These are phyloP conservation scores for Geotrichum reessii DNA, from an alignment of 1,139 yeast genomes.

Conservation along the genomic window DNA sequence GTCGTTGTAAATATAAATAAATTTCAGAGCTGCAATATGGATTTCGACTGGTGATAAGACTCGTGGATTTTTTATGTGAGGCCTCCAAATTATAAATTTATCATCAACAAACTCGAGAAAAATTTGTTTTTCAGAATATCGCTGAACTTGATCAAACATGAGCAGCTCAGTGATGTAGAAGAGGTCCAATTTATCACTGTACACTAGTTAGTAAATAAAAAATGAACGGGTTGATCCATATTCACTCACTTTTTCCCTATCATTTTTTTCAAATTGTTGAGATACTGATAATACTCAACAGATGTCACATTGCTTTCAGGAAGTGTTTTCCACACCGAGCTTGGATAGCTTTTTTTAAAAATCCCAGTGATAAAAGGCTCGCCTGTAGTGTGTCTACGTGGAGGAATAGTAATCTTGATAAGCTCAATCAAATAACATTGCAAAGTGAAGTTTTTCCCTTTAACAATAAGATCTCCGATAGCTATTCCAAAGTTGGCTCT, in stretches of 20 bases:
- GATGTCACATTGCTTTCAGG: conserved; percentile 10
- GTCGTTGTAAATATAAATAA: neutral
- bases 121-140: conserved; percentile 5
- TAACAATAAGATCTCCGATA: conserved; percentile 11
- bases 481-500: conserved; percentile 4
- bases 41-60: conserved; percentile 11
- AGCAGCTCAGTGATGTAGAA: conserved; percentile 6
- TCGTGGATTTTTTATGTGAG: conserved; percentile 1
- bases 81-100: conserved; percentile 15
- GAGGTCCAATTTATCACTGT: conserved; percentile 2
- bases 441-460: conserved; percentile 11
- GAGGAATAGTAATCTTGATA: conserved; percentile 11
- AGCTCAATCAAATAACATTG: conserved; percentile 17
- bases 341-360: conserved; percentile 11
- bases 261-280: neutral
- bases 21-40: conserved; percentile 12
- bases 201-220: neutral
- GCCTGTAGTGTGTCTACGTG: conserved; percentile 12
- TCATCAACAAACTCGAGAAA: conserved; percentile 15
- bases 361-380: conserved; percentile 13
- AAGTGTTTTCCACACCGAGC: conserved; percentile 9
- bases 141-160: conserved; percentile 6
- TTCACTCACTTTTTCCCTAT: conserved; percentile 5
- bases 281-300: conserved; percentile 4
- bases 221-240: neutral